phyloP scores from a whole-genome alignment of 2,329 filamentous ascomycete genomes.

The Sporothrix brunneoviolacea region DNA sequence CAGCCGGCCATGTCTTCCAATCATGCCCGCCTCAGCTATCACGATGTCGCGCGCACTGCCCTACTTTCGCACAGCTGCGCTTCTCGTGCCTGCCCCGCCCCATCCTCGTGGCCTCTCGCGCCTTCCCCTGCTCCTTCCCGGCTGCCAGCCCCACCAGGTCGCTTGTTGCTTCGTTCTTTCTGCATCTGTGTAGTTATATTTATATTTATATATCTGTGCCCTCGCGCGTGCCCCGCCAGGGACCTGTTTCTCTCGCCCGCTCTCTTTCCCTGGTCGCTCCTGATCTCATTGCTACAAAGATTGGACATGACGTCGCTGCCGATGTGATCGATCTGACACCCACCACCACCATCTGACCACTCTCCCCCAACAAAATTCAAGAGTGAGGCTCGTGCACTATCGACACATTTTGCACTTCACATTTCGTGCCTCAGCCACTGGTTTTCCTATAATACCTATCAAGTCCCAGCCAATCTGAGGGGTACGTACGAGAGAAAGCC shows the following conservation, averaged over 20 bases:
- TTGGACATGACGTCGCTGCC: conserved; percentile 2
- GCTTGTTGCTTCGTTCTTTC: background rate
- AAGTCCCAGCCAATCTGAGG: background rate
- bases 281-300: background rate
- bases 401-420: background rate
- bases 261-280: background rate
- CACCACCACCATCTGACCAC: background rate
- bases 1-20: conserved; percentile 14
- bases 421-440: background rate
- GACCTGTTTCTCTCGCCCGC: background rate
- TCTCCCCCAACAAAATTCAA: too few relatives aligned
- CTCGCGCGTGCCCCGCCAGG: conserved; percentile 9
- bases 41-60: conserved; percentile 13
- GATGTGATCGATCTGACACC: background rate
- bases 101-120: conserved; percentile 3
- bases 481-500: conserved; percentile 3
- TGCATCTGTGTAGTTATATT: background rate
- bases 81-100: conserved; percentile 2
- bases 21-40: conserved; percentile 14
- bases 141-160: background rate
- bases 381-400: too few relatives aligned
- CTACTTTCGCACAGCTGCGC: conserved; percentile 7
- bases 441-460: background rate
- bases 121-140: conserved; percentile 1
- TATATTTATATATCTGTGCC: conserved; percentile 6